phyloP scores from a whole-genome alignment of 192 early-diverging fungal genomes.

The Entomortierella chlamydospora region DNA sequence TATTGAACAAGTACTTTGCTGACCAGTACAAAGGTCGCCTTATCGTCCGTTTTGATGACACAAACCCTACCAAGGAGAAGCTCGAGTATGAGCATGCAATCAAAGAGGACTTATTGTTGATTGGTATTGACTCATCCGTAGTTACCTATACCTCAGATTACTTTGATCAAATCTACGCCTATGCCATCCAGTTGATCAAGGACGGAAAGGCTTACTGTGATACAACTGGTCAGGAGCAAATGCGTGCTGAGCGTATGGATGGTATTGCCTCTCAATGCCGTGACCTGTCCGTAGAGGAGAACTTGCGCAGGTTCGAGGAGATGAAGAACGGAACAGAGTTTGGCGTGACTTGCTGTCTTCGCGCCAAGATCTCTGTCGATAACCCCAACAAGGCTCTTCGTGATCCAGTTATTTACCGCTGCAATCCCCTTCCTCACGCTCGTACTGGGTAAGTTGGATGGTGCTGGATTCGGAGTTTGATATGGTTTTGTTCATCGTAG shows the following conservation, averaged over 20 bases:
- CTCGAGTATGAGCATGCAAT: slow-evolving; percentile 96
- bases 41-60: slow-evolving; percentile 98
- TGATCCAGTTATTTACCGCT: slow-evolving; percentile 97
- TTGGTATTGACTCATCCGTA: slow-evolving; percentile 84
- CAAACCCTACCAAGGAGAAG: slow-evolving; percentile 98
- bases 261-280: slow-evolving; percentile 87
- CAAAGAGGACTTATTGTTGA: slow-evolving; percentile 89
- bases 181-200: slow-evolving; percentile 87
- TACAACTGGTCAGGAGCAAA: slow-evolving; percentile 84
- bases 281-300: slow-evolving; percentile 90
- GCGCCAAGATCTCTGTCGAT: slow-evolving; percentile 95
- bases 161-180: slow-evolving; percentile 90
- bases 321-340: slow-evolving; percentile 90
- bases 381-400: slow-evolving; percentile 92
- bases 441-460: slow-evolving; percentile 73
- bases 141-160: slow-evolving; percentile 93
- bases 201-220: slow-evolving; percentile 94
- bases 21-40: slow-evolving; percentile 89
- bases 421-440: slow-evolving; percentile 91
- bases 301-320: slow-evolving; percentile 89
- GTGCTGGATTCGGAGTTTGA: too few species aligned
- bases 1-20: slow-evolving; percentile 98
- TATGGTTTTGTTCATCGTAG: too few species aligned
- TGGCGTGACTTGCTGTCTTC: slow-evolving; percentile 85
- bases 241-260: slow-evolving; percentile 88